Percentiles rank a stretch among this genome's conserved stretches.
phyloP scores from a whole-genome alignment of 768 basidiomycete species.

The Suillus plorans region DNA sequence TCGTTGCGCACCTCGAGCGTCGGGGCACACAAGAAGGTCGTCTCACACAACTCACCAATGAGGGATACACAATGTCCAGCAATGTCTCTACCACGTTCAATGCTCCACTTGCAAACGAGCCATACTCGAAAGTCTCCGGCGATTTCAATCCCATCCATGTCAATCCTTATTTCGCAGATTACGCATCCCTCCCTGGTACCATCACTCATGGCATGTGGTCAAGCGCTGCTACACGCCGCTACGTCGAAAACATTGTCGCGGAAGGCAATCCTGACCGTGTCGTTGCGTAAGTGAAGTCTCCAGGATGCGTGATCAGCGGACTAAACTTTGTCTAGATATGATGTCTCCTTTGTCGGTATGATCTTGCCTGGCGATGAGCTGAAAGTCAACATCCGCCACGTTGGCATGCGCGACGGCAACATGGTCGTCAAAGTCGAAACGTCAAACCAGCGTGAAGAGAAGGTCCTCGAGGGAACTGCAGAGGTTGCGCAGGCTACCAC shows the following conservation, averaged over 20 bases:
- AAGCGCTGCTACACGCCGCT: slow-evolving; percentile 90
- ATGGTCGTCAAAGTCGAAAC: slow-evolving; percentile 91
- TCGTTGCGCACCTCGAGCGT: slow-evolving; percentile 89
- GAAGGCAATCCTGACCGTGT: slow-evolving; percentile 92
- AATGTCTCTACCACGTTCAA: slow-evolving; percentile 66
- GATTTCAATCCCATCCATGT: slow-evolving; percentile 99
- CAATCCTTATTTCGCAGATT: slow-evolving; percentile 97
- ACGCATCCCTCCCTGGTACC: slow-evolving; percentile 89
- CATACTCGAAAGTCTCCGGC: slow-evolving; percentile 93
- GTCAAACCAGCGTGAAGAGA: slow-evolving; percentile 80
- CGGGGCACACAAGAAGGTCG: slow-evolving; percentile 82
- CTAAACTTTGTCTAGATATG: slow-evolving; percentile 54
- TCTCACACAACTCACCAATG: slow-evolving; percentile 73
- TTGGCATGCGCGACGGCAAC: slow-evolving; percentile 90
- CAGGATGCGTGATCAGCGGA: neutral
- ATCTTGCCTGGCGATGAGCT: slow-evolving; percentile 89
- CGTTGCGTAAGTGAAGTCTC: slow-evolving; percentile 56
- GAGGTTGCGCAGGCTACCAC: slow-evolving; percentile 92
- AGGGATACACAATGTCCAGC: slow-evolving; percentile 81
- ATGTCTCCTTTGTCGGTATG: slow-evolving; percentile 97
- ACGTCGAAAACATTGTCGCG: slow-evolving; percentile 91
- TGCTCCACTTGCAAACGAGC: slow-evolving; percentile 89
- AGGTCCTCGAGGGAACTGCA: slow-evolving; percentile 88
- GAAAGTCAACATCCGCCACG: slow-evolving; percentile 82
- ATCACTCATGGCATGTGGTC: slow-evolving; percentile 99